phyloP scores from a whole-genome alignment of 352 stramenopile genomes.

The Stramenopiles sp. region DNA sequence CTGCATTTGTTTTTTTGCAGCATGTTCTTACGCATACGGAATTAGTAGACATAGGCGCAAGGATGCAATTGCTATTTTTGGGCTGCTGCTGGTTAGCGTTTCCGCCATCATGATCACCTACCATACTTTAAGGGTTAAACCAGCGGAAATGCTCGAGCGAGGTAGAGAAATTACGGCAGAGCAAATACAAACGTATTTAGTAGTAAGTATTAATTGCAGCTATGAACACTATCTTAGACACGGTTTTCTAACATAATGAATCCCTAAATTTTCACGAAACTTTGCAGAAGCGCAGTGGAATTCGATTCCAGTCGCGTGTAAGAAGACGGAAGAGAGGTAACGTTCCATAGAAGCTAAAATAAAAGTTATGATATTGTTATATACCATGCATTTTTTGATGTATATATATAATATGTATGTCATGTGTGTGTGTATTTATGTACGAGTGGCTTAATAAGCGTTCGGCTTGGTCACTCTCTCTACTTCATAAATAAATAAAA shows the following conservation, averaged over 20 bases:
- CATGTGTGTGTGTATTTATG: too few species aligned
- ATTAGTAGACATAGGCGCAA: not conserved
- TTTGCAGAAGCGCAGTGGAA: not conserved
- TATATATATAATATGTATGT: too few species aligned
- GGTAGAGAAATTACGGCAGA: not conserved
- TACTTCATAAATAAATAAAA: too few species aligned
- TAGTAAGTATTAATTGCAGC: not conserved
- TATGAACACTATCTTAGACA: not conserved
- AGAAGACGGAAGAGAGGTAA: too few species aligned
- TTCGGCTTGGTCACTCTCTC: too few species aligned
- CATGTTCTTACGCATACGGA: not conserved
- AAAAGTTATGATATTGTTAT: too few species aligned
- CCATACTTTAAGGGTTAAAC: not conserved
- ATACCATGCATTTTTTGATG: too few species aligned
- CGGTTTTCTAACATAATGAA: not conserved
- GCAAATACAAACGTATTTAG: slow-evolving; percentile 9
- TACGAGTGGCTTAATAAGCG: too few species aligned
- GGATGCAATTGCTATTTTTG: not conserved
- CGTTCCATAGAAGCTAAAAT: too few species aligned
- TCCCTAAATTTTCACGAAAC: not conserved
- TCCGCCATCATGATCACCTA: slow-evolving; percentile 5
- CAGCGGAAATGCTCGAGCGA: not conserved
- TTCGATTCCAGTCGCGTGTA: not conserved
- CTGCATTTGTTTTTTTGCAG: not conserved
- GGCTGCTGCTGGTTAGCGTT: not conserved